These are phyloP conservation scores for Sporothrix sp. DNA, from an alignment of 2,329 filamentous ascomycete species.

Conservation along the genomic window DNA sequence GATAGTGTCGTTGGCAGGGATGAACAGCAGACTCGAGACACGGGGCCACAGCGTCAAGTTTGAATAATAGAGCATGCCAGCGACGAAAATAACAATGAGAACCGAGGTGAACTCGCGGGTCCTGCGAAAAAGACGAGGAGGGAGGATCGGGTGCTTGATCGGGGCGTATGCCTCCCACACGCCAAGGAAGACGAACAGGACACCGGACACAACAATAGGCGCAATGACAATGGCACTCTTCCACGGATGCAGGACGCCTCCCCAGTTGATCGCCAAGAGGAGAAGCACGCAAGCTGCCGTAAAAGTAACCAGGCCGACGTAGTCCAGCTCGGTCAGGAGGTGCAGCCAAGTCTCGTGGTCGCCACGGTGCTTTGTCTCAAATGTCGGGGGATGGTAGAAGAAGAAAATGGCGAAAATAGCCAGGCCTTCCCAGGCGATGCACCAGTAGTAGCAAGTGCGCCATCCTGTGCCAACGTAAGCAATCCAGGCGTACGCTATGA, in stretches of 20 bases:
- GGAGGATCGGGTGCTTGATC: conserved; percentile 7
- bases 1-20: conserved; percentile 19
- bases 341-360: conserved; percentile 20
- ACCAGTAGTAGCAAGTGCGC: conserved; percentile 27
- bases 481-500: conserved; percentile 27
- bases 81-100: conserved; percentile 16
- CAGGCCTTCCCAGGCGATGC: conserved; percentile 23
- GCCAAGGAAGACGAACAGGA: conserved; percentile 7
- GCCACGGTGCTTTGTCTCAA: conserved; percentile 24
- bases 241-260: conserved; percentile 9
- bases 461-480: conserved; percentile 22
- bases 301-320: conserved; percentile 5
- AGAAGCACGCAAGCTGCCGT: neutral
- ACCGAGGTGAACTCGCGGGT: conserved; percentile 15
- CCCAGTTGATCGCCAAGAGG: conserved; percentile 8
- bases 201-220: neutral
- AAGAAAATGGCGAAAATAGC: conserved; percentile 20
- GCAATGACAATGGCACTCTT: conserved; percentile 8
- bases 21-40: conserved; percentile 20
- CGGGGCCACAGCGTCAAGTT: conserved; percentile 22
- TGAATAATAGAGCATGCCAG: conserved; percentile 22
- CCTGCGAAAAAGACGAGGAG: conserved; percentile 6
- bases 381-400: conserved; percentile 27
- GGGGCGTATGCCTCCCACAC: conserved; percentile 9
- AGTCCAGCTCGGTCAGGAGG: conserved; percentile 12